Base-by-base conservation (phyloP, 768 basidiomycete genomes). In the Termitomyces sp. region DNA sequence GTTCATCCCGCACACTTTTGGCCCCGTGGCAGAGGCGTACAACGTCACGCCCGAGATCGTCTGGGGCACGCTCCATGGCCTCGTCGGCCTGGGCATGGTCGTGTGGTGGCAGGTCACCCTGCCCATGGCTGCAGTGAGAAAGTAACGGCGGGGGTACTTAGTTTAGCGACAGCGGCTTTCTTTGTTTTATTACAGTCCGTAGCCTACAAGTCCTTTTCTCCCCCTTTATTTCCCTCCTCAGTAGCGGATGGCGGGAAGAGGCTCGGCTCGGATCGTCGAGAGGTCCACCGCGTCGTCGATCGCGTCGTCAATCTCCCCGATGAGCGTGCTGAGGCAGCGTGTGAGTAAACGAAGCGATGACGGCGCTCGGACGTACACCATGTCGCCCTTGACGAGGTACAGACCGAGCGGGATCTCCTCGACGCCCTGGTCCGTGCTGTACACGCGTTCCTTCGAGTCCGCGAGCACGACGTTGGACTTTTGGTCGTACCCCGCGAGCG, bases 361-460 rank as follows among this genome's bases (percentile, higher is more conserved):
- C n/a, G n/a, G n/a, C n/a, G n/a, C n/a, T n/a, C n/a, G n/a, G 54
- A 84, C 93, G 71, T 66, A 98, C 97, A 96, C 94, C 81, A 94
- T 94, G 70, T 99, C 97, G 3, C 97, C 97, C 66, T 98, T 94
- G 68, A 99, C 94, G 67, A 99, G 86, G 72, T 99, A 98, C 46
- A 98, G 78, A 0, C 97, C 97, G 26, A 98, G 78, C 0, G 93
- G 90, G 10, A 94, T 86, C 78, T 98, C 94, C 72, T 98, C 92
- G 28, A 97, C 94, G 41, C 90, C 90, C 66, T 92, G 91, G 16
- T 99, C 97, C 54, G 83, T 73, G 67, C 88, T 91, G 71, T 91
- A 98, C 35, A 98, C 86, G 64, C 96, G 86, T 70, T 99, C 97
- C 68, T 89, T 92, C 57, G 88, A 90, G 68, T 95, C 92, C 14